phyloP scores from a whole-genome alignment of 345 rosid genomes.

The Salix udensis region DNA sequence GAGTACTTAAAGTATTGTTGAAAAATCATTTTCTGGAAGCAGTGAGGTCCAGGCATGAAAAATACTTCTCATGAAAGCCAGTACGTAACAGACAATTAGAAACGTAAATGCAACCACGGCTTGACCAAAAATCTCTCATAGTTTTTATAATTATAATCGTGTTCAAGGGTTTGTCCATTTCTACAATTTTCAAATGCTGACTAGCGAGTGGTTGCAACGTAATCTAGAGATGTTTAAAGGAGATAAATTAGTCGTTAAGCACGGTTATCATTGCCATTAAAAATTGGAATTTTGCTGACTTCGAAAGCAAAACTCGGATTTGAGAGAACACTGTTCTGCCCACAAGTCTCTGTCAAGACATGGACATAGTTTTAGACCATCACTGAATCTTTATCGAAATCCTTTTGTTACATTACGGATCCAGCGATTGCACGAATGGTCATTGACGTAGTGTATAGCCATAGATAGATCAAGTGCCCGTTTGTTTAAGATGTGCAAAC shows the following conservation, averaged over 20 bases:
- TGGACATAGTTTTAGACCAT: background rate
- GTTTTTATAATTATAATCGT: background rate
- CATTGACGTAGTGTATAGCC: no score
- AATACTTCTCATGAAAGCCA: background rate
- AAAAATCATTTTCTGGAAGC: background rate
- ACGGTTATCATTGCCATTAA: background rate
- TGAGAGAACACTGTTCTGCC: background rate
- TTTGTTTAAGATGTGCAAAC: no score
- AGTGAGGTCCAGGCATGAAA: background rate
- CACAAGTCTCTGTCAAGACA: background rate
- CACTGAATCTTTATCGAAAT: no score
- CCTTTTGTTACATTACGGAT: no score
- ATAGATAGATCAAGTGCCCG: no score
- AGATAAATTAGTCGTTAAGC: background rate
- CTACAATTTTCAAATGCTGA: background rate
- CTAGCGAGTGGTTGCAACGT: background rate
- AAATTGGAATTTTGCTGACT: background rate
- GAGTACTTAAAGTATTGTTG: background rate
- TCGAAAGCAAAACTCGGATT: background rate
- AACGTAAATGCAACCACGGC: background rate
- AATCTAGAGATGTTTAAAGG: background rate
- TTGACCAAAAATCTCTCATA: background rate
- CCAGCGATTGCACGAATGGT: no score
- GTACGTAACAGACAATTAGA: background rate
- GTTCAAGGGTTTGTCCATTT: background rate